These are phyloP conservation scores for Aspergillus sp. DNA, from an alignment of 2,329 filamentous ascomycete genomes.

Conservation along the genomic window DNA sequence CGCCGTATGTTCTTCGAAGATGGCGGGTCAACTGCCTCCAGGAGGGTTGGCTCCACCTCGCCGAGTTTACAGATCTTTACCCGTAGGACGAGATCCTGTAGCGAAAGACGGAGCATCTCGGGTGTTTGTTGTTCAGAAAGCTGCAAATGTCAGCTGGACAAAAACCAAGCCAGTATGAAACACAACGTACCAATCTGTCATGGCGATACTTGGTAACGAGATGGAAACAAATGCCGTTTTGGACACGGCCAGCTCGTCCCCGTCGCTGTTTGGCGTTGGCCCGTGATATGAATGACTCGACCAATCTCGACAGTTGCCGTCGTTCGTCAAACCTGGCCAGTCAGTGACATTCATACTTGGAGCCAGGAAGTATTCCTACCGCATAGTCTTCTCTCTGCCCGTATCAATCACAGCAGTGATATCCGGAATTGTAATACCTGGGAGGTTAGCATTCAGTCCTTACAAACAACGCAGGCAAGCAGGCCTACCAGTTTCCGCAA, in stretches of 20 bases:
- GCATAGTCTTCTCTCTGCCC: conserved; percentile 95
- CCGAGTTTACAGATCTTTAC: conserved; percentile 97
- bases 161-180: background rate
- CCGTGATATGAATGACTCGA: conserved; percentile 90
- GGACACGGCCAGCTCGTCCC: conserved; percentile 89
- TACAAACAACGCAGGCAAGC: background rate
- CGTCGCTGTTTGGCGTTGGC: conserved; percentile 94
- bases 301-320: conserved; percentile 78
- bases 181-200: conserved; percentile 52
- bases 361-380: conserved; percentile 18
- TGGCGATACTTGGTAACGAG: conserved; percentile 87
- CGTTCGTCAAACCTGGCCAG: conserved; percentile 72
- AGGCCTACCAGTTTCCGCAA: conserved; percentile 75
- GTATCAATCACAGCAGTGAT: conserved; percentile 96
- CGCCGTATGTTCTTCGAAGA: conserved; percentile 86
- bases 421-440: conserved; percentile 84
- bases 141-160: conserved; percentile 23
- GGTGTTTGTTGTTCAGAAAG: conserved; percentile 93
- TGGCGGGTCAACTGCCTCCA: conserved; percentile 82
- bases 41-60: conserved; percentile 81
- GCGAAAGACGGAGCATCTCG: conserved; percentile 86
- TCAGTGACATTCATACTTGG: background rate
- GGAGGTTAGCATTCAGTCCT: conserved; percentile 2
- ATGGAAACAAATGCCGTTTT: conserved; percentile 91
- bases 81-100: conserved; percentile 90